A percentile compares a stretch with the other conserved stretches of the same genome.
Conservation (phyloP, 352 stramenopile species). For the Pythium coloratum region DNA sequence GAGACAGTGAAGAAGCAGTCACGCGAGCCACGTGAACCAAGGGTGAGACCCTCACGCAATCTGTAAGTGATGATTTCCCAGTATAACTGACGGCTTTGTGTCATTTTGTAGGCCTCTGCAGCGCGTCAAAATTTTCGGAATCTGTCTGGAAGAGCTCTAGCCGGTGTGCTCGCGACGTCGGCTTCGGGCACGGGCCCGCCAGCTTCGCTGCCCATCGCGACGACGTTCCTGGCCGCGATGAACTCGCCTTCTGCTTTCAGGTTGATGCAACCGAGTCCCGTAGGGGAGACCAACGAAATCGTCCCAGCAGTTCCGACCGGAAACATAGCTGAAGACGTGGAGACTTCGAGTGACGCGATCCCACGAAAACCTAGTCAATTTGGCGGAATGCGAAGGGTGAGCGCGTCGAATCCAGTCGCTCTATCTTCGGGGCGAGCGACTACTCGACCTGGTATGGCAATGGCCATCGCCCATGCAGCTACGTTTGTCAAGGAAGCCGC, state of each 20-base stretch:
- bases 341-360: neutral
- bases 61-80: neutral
- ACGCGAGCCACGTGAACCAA: neutral
- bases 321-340: neutral
- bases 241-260: neutral
- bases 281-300: neutral
- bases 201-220: slow-evolving; percentile 9
- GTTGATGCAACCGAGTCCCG: neutral
- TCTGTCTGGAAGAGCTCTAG: slow-evolving; percentile 9
- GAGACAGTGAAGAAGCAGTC: slow-evolving; percentile 43
- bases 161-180: neutral
- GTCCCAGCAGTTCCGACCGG: neutral
- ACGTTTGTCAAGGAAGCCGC: slow-evolving; percentile 11
- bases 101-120: neutral
- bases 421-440: neutral
- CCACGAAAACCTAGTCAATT: neutral
- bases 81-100: neutral
- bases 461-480: slow-evolving; percentile 16
- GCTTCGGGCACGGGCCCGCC: neutral
- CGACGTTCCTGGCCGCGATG: slow-evolving; percentile 11
- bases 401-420: slow-evolving; percentile 21
- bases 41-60: neutral
- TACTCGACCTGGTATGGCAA: slow-evolving; percentile 1
- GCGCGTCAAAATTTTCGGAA: slow-evolving; percentile 15
- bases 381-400: slow-evolving; percentile 3